These are phyloP conservation scores for Citrus reticulata DNA, from an alignment of 345 rosid genomes.

Conservation along the genomic window DNA sequence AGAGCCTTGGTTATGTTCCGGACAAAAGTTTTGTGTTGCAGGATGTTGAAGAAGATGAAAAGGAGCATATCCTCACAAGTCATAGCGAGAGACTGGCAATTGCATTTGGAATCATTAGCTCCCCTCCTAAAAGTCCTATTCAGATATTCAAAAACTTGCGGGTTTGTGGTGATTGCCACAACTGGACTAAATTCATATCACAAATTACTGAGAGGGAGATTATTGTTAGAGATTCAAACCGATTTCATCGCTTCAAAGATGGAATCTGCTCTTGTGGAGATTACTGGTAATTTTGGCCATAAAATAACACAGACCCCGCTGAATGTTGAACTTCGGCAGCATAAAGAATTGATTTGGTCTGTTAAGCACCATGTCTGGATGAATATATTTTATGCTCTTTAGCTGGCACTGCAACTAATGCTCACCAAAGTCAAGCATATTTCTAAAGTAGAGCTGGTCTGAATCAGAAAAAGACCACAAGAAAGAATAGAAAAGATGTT, in stretches of 20 bases:
- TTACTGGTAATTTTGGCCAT: slow-evolving; percentile 34
- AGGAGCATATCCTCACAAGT: slow-evolving; percentile 51
- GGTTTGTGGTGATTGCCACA: slow-evolving; percentile 47
- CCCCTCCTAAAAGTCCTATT: slow-evolving; percentile 37
- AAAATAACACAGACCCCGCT: neutral
- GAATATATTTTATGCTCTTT: neutral
- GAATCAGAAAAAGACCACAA: neutral
- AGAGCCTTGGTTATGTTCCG: slow-evolving; percentile 49
- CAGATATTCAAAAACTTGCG: slow-evolving; percentile 54
- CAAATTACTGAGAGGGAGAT: slow-evolving; percentile 31
- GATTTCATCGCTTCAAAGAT: slow-evolving; percentile 54
- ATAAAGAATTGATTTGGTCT: neutral
- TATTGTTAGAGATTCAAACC: slow-evolving; percentile 40
- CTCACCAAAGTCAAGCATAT: neutral
- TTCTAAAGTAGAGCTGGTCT: neutral
- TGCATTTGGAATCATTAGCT: slow-evolving; percentile 43
- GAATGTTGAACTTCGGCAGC: neutral
- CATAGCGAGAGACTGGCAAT: slow-evolving; percentile 62
- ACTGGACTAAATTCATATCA: slow-evolving; percentile 30
- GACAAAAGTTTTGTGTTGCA: slow-evolving; percentile 53
- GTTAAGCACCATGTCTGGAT: neutral
- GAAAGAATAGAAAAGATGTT: neutral
- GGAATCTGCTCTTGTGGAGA: slow-evolving; percentile 58
- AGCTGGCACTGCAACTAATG: neutral
- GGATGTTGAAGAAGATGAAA: slow-evolving; percentile 63